Evolutionary conservation across 139 green algal genomes (phyloP), one percentile per base, ranked within the genome.

Genomic region (Chlorella sp.): DNA sequence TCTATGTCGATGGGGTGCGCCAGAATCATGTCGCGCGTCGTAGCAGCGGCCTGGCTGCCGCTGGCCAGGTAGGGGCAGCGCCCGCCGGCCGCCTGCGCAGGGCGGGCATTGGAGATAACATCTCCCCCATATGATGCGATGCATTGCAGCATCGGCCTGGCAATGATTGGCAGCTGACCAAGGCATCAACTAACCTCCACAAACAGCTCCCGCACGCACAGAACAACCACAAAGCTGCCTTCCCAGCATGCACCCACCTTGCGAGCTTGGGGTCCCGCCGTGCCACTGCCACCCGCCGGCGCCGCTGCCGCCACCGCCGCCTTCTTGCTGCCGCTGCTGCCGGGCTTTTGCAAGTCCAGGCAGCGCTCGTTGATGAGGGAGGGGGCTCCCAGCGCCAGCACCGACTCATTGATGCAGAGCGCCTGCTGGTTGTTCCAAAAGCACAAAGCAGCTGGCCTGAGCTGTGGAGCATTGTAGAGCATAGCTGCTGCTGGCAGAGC

Each of bases 381-480:
- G 4, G 83, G 26, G 23, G 55, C 67, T 0, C 81, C 80, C 82
- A 94, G 88, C 13, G n/a, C 55, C 23, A 67, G 60, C 81, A 98
- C 96, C 26, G 88, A 81, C 0, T 95, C 87, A 88, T 99, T 98
- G 26, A 99, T 91, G 90, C 97, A 99, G 78, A 99, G 88, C 32
- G 88, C 90, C 78, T 94, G 89, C 51, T 51, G 44, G 9, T 51
- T 51, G 44, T 51, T 51, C 7, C 44, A 51, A 6, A 51, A n/a
- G n/a, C n/a, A n/a, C n/a, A n/a, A n/a, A n/a, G n/a, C n/a, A n/a
- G n/a, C n/a, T n/a, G n/a, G n/a, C n/a, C n/a, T n/a, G n/a, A n/a
- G n/a, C n/a, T n/a, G n/a, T n/a, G n/a, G n/a, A n/a, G n/a, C n/a
- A n/a, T n/a, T n/a, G n/a, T n/a, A n/a, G n/a, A n/a, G n/a, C n/a